Evolutionary conservation across 148 eudicot species (phyloP).

Genomic region (Rhododendron ferrugineum): DNA sequence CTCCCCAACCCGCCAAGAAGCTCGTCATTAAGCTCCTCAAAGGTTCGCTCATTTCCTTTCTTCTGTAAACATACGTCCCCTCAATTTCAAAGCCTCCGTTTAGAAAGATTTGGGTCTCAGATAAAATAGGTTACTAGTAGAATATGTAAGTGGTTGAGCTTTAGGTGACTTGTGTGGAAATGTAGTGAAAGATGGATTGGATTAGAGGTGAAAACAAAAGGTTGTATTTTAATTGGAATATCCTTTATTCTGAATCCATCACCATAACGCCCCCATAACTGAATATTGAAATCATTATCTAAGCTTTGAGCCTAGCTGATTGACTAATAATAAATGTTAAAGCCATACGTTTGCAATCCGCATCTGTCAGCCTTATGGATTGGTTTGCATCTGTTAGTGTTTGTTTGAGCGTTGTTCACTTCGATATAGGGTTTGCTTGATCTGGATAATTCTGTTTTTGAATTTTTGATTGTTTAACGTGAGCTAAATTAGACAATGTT

Average conservation of each 20-base stretch:
- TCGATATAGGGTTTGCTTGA: neutral
- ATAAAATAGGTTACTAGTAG: neutral
- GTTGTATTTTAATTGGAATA: too few species aligned
- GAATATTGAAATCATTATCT: too few species aligned
- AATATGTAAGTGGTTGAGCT: neutral
- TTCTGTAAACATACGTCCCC: neutral
- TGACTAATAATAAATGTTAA: too few species aligned
- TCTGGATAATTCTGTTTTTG: neutral
- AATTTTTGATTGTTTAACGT: neutral
- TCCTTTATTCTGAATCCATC: too few species aligned
- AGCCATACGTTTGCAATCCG: too few species aligned
- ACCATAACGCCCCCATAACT: too few species aligned
- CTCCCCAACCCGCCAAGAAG: conserved; percentile 82
- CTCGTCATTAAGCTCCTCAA: conserved; percentile 76
- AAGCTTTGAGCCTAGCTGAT: too few species aligned
- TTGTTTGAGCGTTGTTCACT: neutral
- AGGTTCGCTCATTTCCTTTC: conserved; percentile 37
- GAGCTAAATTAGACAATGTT: neutral
- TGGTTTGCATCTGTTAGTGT: neutral
- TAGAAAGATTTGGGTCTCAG: neutral
- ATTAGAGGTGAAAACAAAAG: too few species aligned
- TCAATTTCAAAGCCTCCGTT: neutral
- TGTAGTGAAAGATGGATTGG: too few species aligned
- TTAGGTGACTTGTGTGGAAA: too few species aligned
- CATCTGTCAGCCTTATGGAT: neutral